Conservation (phyloP, 805 yeast species). For the Ogataea philodendri region DNA sequence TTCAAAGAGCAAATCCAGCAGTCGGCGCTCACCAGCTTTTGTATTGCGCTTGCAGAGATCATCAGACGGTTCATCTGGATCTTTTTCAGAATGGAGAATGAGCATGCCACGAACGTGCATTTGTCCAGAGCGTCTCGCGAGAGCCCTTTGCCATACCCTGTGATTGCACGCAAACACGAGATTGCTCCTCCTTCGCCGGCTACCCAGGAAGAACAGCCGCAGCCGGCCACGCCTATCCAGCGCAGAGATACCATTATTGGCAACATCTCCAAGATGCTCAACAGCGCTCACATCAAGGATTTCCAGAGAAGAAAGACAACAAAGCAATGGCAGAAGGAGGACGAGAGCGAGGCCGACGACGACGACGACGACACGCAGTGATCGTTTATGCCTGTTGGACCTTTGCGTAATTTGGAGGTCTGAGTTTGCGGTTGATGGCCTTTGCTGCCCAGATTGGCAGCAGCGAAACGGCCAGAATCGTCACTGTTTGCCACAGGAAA, state of each 20-base stretch:
- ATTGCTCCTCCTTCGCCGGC: conserved; percentile 2
- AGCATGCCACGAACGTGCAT: conserved; percentile 87
- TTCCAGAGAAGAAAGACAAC: conserved; percentile 62
- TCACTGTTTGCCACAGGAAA: conserved; percentile 67
- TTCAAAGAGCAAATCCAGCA: conserved; percentile 78
- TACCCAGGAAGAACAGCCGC: too few species aligned
- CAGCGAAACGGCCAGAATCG: conserved; percentile 67
- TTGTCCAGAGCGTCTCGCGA: conserved; percentile 86
- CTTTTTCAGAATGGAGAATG: conserved; percentile 91
- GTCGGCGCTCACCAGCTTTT: conserved; percentile 81
- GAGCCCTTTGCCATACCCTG: conserved; percentile 75
- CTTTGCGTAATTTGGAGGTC: conserved; percentile 96
- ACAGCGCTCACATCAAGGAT: conserved; percentile 80
- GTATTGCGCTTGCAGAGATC: conserved; percentile 78
- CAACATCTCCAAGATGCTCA: conserved; percentile 53
- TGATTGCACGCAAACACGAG: conserved; percentile 28
- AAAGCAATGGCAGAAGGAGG: conserved; percentile 31
- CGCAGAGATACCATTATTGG: conserved; percentile 33
- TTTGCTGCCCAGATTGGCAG: conserved; percentile 89
- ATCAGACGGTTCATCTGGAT: conserved; percentile 86
- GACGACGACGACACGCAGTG: conserved; percentile 31
- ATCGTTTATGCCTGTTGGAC: conserved; percentile 69
- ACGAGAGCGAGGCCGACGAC: conserved; percentile 19
- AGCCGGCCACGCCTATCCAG: too few species aligned
- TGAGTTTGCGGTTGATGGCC: conserved; percentile 65